Evolutionary conservation across 2,329 filamentous ascomycete genomes (phyloP).

Genomic region (Ophiostoma pallidulum): DNA sequence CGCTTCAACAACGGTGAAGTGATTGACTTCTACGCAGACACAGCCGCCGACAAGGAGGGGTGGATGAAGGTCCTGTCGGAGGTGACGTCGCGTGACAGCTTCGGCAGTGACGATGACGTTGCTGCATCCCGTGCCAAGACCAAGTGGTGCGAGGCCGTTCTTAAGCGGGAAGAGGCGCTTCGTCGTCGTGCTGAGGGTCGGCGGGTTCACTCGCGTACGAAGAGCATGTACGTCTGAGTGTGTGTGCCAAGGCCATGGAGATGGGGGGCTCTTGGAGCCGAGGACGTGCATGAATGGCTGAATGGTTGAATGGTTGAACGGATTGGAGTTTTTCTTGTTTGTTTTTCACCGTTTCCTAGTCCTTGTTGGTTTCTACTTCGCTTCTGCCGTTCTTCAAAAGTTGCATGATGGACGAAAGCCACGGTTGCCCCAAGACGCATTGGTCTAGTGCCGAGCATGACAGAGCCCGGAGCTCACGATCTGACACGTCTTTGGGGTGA

Average conservation of each 20-base stretch:
- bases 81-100: conserved; percentile 45
- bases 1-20: conserved; percentile 97
- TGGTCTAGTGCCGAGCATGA: conserved; percentile 8
- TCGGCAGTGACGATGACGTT: conserved; percentile 33
- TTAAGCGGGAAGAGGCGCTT: conserved; percentile 54
- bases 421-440: not conserved
- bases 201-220: conserved; percentile 46
- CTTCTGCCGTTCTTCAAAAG: conserved; percentile 2
- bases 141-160: conserved; percentile 59
- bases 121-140: conserved; percentile 33
- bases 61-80: conserved; percentile 90
- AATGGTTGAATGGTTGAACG: conserved; percentile 4
- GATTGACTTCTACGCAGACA: conserved; percentile 97
- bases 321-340: conserved; percentile 13
- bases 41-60: conserved; percentile 72
- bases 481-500: not conserved
- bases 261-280: not conserved
- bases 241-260: not conserved
- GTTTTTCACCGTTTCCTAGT: conserved; percentile 10
- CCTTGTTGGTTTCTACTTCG: conserved; percentile 12
- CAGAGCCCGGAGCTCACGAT: conserved; percentile 14
- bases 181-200: conserved; percentile 44
- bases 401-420: conserved; percentile 8
- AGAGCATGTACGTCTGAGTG: conserved; percentile 45
- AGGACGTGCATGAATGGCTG: not conserved